phyloP scores from a whole-genome alignment of 1,284 basidiomycete genomes.

The Rhodotorula sp. region DNA sequence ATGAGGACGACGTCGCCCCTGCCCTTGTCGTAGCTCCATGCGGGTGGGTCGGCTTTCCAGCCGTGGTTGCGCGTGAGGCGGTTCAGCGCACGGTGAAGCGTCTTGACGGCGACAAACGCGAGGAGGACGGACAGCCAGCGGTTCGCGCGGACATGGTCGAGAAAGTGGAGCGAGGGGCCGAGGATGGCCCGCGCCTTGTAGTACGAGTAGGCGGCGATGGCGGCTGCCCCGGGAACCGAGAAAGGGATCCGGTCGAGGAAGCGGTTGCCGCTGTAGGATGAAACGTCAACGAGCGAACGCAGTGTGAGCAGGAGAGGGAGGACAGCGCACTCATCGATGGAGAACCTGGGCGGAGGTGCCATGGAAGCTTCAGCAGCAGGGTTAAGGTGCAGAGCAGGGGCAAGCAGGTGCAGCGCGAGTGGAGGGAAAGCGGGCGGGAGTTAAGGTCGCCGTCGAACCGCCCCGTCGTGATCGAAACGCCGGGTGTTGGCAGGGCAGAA shows the following conservation, averaged over 20 bases:
- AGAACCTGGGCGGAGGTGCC: conserved; percentile 8
- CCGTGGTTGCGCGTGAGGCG: conserved; percentile 39
- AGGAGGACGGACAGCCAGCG: conserved; percentile 24
- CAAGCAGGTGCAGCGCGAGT: too few relatives aligned
- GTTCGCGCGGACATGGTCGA: conserved; percentile 23
- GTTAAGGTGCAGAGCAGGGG: neutral
- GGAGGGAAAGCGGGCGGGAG: neutral
- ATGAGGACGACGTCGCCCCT: conserved; percentile 41
- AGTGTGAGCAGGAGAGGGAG: neutral
- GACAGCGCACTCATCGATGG: conserved; percentile 24
- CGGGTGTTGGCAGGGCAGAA: too few relatives aligned
- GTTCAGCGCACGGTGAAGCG: conserved; percentile 22
- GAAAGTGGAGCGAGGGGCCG: conserved; percentile 12
- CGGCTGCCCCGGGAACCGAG: conserved; percentile 17
- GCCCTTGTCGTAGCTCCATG: conserved; percentile 23
- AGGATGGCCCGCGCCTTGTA: conserved; percentile 16
- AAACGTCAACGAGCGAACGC: neutral
- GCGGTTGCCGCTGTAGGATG: conserved; percentile 18
- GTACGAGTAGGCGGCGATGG: conserved; percentile 23
- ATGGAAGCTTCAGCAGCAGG: neutral
- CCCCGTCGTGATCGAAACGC: too few relatives aligned
- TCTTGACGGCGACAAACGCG: conserved; percentile 31
- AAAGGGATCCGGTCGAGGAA: conserved; percentile 26
- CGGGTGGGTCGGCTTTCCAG: conserved; percentile 32
- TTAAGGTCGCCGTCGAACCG: neutral